Evolutionary conservation across 345 rosid species (phyloP).

Genomic region (Dipteronia sinensis): DNA sequence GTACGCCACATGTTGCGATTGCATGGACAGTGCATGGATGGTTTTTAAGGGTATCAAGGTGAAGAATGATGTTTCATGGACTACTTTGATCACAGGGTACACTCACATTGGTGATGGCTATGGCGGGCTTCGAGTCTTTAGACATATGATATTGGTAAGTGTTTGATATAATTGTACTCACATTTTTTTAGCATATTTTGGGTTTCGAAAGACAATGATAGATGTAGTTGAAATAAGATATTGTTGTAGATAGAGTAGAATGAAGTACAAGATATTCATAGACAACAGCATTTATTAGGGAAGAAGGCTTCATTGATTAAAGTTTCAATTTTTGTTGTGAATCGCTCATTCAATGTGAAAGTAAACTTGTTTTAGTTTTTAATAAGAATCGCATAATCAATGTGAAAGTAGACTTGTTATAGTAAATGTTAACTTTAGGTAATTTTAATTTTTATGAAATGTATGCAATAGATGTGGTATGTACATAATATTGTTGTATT

Average conservation of each 20-base stretch:
- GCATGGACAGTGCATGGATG: slow-evolving; percentile 63
- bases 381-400: not conserved
- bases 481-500: slow-evolving; percentile 12
- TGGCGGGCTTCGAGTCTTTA: slow-evolving; percentile 60
- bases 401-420: not conserved
- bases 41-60: slow-evolving; percentile 51
- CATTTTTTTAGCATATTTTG: not conserved
- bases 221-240: not conserved
- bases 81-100: slow-evolving; percentile 76
- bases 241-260: not conserved
- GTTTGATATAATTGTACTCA: not conserved
- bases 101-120: slow-evolving; percentile 74
- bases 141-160: slow-evolving; percentile 69
- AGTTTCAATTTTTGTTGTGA: not conserved
- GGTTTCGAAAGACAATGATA: not conserved
- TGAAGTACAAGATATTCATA: not conserved
- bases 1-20: slow-evolving; percentile 63
- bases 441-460: not conserved
- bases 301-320: not conserved
- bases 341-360: not conserved
- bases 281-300: not conserved
- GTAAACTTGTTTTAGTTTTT: no score
- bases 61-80: slow-evolving; percentile 79
- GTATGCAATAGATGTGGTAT: not conserved
- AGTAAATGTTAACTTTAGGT: not conserved